Base-by-base conservation (phyloP, 441 rosid genomes). In the Lepidium campestre region DNA sequence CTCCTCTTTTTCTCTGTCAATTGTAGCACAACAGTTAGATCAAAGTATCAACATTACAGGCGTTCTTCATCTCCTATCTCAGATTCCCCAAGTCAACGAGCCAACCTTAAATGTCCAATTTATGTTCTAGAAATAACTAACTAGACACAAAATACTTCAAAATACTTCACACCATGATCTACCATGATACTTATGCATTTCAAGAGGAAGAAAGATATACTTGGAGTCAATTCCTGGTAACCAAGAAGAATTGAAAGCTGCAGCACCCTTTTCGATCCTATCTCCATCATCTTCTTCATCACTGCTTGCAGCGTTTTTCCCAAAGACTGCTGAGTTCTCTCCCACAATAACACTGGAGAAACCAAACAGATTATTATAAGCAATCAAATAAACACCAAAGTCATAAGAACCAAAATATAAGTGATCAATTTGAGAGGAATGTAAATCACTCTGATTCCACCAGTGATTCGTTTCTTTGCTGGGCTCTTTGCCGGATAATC, bases 191-290 rank as follows among this genome's bases (percentile, higher is more conserved):
- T 23, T 6, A 40, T 12, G 15, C 8, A 62, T 19, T 27, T 29
- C 2, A 3, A 41, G 20, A 31, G 45, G 15, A 47, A 49, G 57
- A 39, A 10, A 68, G 17, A 27, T 82, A 15, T 85, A 91, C 97
- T 79, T 83, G 44, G 90, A 62, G 74, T 73, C 77, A 37, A 73
- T 71, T 69, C 85, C 84, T 0, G 98, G 99, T 76, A 94, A 78
- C 99, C 99, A 91, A 42, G 92, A 82, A 35, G 99, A 91, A 72
- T 80, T 78, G 67, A 91, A 86, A 75, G 84, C 81, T 32, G 80
- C 72, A 59, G 86, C 83, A 53, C 86, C 96, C 59, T 82, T 75
- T 63, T 78, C 82, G 0, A 46, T 66, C 65, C 64, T 65, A 15
- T 53, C 57, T 25, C 72, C 80, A 22, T 88, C 91, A 41, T 83